These are phyloP conservation scores for Drechslerella stenobrocha DNA, from an alignment of 2,329 filamentous ascomycete species.

Conservation along the genomic window DNA sequence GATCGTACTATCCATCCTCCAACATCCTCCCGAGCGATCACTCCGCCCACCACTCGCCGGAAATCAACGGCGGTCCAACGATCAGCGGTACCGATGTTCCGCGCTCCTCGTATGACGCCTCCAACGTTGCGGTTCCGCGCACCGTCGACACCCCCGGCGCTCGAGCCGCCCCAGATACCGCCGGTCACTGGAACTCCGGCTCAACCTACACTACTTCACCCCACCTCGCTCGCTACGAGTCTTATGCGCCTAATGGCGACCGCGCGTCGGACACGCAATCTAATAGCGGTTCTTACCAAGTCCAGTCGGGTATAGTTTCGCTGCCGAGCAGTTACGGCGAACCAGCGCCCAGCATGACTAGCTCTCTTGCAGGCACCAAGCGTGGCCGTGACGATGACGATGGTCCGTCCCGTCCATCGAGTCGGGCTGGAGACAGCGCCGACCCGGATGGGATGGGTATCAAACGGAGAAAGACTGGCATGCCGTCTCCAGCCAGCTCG, in stretches of 20 bases:
- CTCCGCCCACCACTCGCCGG: slow-evolving; percentile 66
- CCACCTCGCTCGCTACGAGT: slow-evolving; percentile 81
- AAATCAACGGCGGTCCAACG: slow-evolving; percentile 30
- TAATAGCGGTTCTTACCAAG: slow-evolving; percentile 55
- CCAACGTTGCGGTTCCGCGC: slow-evolving; percentile 43
- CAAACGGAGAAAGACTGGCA: slow-evolving; percentile 37
- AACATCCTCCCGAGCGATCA: slow-evolving; percentile 69
- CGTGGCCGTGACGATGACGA: slow-evolving; percentile 68
- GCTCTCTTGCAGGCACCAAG: slow-evolving; percentile 60
- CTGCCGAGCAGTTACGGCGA: slow-evolving; percentile 48
- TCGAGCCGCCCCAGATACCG: slow-evolving; percentile 29
- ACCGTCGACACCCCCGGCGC: slow-evolving; percentile 38
- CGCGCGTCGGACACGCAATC: slow-evolving; percentile 73
- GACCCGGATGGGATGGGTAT: slow-evolving; percentile 41
- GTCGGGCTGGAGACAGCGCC: slow-evolving; percentile 58
- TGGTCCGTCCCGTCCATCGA: slow-evolving; percentile 67
- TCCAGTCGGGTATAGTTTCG: slow-evolving; percentile 48
- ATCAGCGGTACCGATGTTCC: slow-evolving; percentile 47
- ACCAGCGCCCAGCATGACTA: slow-evolving; percentile 44
- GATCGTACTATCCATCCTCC: slow-evolving; percentile 66
- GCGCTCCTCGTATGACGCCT: slow-evolving; percentile 39
- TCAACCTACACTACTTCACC: slow-evolving; percentile 56
- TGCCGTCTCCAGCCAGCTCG: slow-evolving; percentile 41
- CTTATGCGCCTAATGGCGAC: slow-evolving; percentile 67
- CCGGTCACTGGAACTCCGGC: slow-evolving; percentile 30